Evolutionary conservation across 352 stramenopile species (phyloP).

Genomic region (Globisporangium middletonii): DNA sequence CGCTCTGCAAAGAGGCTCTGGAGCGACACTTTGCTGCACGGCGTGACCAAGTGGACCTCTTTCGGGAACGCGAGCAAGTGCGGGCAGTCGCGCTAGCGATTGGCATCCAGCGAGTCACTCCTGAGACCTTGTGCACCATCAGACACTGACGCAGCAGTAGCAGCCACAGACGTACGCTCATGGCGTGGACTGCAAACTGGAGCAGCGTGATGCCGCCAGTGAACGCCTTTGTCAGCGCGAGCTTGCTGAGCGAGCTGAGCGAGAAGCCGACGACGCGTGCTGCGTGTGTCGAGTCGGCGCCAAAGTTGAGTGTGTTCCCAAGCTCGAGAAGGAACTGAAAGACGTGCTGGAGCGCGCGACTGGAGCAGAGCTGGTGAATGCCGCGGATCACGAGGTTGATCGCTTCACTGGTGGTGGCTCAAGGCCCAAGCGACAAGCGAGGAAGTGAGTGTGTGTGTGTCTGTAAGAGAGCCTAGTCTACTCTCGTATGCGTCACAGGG

Average conservation of each 20-base stretch:
- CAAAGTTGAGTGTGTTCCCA: conserved; percentile 72
- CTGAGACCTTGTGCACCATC: background rate
- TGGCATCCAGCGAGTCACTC: conserved; percentile 1
- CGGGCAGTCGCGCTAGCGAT: conserved; percentile 46
- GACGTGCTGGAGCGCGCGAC: conserved; percentile 49
- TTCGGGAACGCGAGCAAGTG: conserved; percentile 52
- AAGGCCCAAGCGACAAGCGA: background rate
- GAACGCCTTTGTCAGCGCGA: conserved; percentile 81
- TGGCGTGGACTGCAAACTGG: conserved; percentile 73
- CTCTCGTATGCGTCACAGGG: background rate
- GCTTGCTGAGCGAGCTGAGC: conserved; percentile 67
- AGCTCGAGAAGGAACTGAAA: conserved; percentile 71
- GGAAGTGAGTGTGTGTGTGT: background rate
- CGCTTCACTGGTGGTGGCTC: conserved; percentile 24
- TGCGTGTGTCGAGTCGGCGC: conserved; percentile 3
- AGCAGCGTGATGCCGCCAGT: conserved; percentile 65
- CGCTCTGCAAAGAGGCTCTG: conserved; percentile 51
- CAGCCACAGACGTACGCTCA: conserved; percentile 32
- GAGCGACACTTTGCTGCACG: conserved; percentile 64
- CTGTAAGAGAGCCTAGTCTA: background rate
- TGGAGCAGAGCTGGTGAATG: conserved; percentile 67
- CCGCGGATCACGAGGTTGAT: conserved; percentile 60
- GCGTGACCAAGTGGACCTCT: conserved; percentile 54
- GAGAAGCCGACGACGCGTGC: conserved; percentile 51
- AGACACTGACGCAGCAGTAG: background rate